Evolutionary conservation across 805 yeast species (phyloP).

Genomic region (Alloascoidea africana): DNA sequence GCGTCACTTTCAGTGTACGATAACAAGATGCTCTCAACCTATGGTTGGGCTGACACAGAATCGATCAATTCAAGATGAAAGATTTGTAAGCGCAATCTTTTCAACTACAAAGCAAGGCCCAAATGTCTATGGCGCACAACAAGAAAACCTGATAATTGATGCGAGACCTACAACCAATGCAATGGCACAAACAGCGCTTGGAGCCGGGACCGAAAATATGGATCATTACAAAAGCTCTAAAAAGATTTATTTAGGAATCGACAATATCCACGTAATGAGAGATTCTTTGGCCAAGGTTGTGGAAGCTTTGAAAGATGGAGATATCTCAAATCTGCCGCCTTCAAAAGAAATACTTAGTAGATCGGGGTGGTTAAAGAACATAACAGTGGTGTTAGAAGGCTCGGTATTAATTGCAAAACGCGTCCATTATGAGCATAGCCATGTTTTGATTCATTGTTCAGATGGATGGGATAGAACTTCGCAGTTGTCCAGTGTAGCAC

Average conservation of each 20-base stretch:
- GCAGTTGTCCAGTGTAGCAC: slow-evolving; percentile 71
- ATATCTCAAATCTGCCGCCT: slow-evolving; percentile 33
- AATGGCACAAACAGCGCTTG: slow-evolving; percentile 89
- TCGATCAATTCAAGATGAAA: slow-evolving; percentile 86
- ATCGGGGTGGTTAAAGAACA: slow-evolving; percentile 68
- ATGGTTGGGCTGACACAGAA: slow-evolving; percentile 79
- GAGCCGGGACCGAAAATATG: slow-evolving; percentile 95
- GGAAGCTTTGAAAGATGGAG: slow-evolving; percentile 53
- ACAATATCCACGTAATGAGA: slow-evolving; percentile 90
- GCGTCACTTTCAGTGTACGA: slow-evolving; percentile 69
- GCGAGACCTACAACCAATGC: slow-evolving; percentile 91
- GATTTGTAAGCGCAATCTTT: slow-evolving; percentile 60
- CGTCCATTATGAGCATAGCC: slow-evolving; percentile 70
- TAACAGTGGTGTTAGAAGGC: slow-evolving; percentile 53
- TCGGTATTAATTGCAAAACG: slow-evolving; percentile 69
- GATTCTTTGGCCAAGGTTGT: slow-evolving; percentile 58
- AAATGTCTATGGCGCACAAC: slow-evolving; percentile 17
- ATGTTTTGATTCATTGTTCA: slow-evolving; percentile 81
- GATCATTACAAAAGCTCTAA: slow-evolving; percentile 65
- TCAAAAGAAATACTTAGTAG: slow-evolving; percentile 38
- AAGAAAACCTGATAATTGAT: slow-evolving; percentile 67
- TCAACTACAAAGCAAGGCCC: slow-evolving; percentile 31
- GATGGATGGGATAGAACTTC: slow-evolving; percentile 99
- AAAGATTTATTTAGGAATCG: slow-evolving; percentile 77
- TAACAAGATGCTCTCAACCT: slow-evolving; percentile 87